Conservation (phyloP, 2,329 filamentous ascomycete genomes). For the Claviceps pazoutovae region DNA sequence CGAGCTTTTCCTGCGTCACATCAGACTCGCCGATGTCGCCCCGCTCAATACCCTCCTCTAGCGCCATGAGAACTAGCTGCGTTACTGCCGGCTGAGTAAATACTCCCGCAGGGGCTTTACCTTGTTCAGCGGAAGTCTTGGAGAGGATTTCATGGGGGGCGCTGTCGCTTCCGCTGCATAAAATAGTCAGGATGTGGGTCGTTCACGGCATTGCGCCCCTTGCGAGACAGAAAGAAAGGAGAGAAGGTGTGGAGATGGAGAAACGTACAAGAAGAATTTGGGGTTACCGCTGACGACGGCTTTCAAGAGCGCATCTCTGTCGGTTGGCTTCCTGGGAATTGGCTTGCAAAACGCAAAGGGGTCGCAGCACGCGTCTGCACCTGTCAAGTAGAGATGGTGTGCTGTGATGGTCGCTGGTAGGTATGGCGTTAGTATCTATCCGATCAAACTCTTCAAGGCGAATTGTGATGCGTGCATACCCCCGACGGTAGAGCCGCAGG, state of each 20-base stretch:
- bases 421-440: not conserved
- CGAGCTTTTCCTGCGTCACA: conserved; percentile 40
- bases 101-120: conserved; percentile 55
- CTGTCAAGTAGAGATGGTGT: conserved; percentile 70
- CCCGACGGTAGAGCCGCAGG: conserved; percentile 64
- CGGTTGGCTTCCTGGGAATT: conserved; percentile 59
- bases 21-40: conserved; percentile 36
- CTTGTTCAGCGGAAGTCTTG: conserved; percentile 35
- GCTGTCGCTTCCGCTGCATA: conserved; percentile 37
- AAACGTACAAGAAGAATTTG: conserved; percentile 51
- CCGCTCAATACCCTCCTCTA: conserved; percentile 46
- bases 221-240: not conserved
- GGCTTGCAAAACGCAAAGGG: conserved; percentile 55
- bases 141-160: conserved; percentile 49
- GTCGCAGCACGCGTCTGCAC: conserved; percentile 54
- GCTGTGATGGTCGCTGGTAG: conserved; percentile 55
- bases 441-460: not conserved
- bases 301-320: conserved; percentile 58
- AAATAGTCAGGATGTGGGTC: not conserved
- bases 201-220: not conserved
- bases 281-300: conserved; percentile 43
- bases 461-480: conserved; percentile 16
- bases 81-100: conserved; percentile 65
- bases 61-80: conserved; percentile 45
- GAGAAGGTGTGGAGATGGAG: not conserved